These are phyloP conservation scores for Tolypocladium amazonense DNA, from an alignment of 2,329 filamentous ascomycete genomes.

Conservation along the genomic window DNA sequence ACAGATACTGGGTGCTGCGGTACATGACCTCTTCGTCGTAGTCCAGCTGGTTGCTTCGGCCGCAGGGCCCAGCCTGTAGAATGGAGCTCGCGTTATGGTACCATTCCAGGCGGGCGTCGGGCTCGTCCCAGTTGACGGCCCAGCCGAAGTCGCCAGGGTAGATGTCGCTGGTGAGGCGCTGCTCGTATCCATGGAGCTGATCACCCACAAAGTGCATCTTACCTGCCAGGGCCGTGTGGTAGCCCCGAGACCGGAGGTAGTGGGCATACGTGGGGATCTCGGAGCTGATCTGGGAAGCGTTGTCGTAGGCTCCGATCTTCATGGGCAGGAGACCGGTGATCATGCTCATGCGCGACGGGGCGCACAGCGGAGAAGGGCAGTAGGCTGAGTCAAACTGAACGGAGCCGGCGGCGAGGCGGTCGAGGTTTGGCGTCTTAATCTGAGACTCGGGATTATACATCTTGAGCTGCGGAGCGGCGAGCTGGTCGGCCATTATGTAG, in stretches of 20 bases:
- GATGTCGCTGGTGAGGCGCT: conserved; percentile 86
- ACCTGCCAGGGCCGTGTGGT: conserved; percentile 81
- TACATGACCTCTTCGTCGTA: conserved; percentile 97
- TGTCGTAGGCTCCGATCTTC: conserved; percentile 87
- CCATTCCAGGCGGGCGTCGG: conserved; percentile 78
- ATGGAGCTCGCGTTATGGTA: conserved; percentile 96
- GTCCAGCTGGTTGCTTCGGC: conserved; percentile 88
- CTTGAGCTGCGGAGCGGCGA: conserved; percentile 81
- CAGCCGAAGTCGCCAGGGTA: conserved; percentile 92
- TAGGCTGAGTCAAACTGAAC: conserved; percentile 92
- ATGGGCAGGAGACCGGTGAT: conserved; percentile 86
- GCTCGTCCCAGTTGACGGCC: conserved; percentile 93
- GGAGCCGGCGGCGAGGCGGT: conserved; percentile 67
- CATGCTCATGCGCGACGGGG: conserved; percentile 88
- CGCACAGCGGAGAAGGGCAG: conserved; percentile 87
- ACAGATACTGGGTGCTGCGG: conserved; percentile 79
- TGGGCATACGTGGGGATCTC: conserved; percentile 88
- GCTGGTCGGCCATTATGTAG: conserved; percentile 96
- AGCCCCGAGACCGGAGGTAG: conserved; percentile 74
- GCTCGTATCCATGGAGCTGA: conserved; percentile 89
- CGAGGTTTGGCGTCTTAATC: conserved; percentile 87
- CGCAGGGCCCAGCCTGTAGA: conserved; percentile 76
- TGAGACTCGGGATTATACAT: conserved; percentile 83
- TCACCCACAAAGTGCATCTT: conserved; percentile 98
- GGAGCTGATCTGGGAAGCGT: conserved; percentile 72